Evolutionary conservation across 768 basidiomycete species (phyloP).

Genomic region (Auricularia sp.): DNA sequence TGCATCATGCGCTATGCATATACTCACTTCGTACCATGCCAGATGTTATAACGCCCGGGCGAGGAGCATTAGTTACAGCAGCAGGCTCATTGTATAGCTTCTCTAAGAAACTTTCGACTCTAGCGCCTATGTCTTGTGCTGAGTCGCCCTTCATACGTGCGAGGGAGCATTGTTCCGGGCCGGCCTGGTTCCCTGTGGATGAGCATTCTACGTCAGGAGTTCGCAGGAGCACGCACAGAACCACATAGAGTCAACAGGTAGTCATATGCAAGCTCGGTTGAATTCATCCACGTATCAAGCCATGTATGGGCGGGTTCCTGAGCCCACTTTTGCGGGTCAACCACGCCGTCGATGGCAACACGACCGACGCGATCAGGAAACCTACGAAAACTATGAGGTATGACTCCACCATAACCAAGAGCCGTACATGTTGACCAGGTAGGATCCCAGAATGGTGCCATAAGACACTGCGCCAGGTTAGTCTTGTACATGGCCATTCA

Average conservation of each 20-base stretch:
- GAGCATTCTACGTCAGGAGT: not conserved
- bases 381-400: not conserved
- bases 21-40: constrained; percentile 6
- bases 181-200: constrained; percentile 1
- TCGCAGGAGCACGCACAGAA: constrained; percentile 3
- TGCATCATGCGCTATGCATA: not conserved
- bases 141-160: constrained; percentile 1
- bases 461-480: constrained; percentile 4
- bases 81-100: constrained; percentile 7
- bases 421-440: constrained; percentile 12
- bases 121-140: constrained; percentile 2
- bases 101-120: constrained; percentile 7
- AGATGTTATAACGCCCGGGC: constrained; percentile 5
- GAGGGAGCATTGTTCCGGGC: constrained; percentile 6
- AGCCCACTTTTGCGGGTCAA: constrained; percentile 8
- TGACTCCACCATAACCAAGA: too few relatives aligned
- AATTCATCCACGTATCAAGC: constrained; percentile 3
- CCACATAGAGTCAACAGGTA: constrained; percentile 7
- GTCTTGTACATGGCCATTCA: not conserved
- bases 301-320: constrained; percentile 5
- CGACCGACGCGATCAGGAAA: constrained; percentile 12
- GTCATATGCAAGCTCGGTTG: constrained; percentile 8
- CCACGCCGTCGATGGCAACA: constrained; percentile 11
- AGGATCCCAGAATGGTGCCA: constrained; percentile 10
- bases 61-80: not conserved